Evolutionary conservation across 495 filamentous ascomycete species (phyloP), one percentile per base, ranked within the genome.

Genomic region (Tricharina praecox): DNA sequence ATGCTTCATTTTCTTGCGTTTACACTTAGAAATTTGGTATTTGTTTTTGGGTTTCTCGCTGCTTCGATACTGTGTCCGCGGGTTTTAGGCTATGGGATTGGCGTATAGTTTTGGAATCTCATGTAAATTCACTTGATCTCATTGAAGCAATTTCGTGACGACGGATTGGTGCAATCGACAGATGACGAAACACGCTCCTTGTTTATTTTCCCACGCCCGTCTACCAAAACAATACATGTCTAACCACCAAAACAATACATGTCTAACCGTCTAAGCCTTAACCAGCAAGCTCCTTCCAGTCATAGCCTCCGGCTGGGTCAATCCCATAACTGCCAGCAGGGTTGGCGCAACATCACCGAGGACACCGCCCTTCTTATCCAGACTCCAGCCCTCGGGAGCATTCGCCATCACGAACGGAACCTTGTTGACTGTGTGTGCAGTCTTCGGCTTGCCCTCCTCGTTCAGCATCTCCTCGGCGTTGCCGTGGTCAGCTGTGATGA

Each of bases 401-500:
- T 96, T 97, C 61, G 84, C 86, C 86, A 97, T 90, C 58, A 96
- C 74, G 67, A 97, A 93, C 9, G 90, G 90, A 42, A 97, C 90
- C 64, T 83, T 84, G 72, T 97, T 97, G 44, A 79, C 86, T 20
- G 90, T 97, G 71, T 97, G 90, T 38, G 84, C 87, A 11, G 90
- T 97, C 76, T 97, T 97, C 37, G 90, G 90, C 59, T 82, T 88
- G 59, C 85, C 82, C 60, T 93, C 81, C 55, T 84, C 76, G 64
- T 82, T 95, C 66, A 94, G 75, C 90, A 97, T 97, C 72, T 97
- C 90, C 70, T 97, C 90, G 44, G 90, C 90, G 58, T 97, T 97
- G 47, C 90, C 90, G 62, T 97, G 90, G 66, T 97, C 90, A 2
- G 86, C 70, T 8, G 90, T 97, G 59, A 97, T 77, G 67, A 97